phyloP scores from a whole-genome alignment of 1,139 yeast species.

The Lodderomyces jiufengensis region DNA sequence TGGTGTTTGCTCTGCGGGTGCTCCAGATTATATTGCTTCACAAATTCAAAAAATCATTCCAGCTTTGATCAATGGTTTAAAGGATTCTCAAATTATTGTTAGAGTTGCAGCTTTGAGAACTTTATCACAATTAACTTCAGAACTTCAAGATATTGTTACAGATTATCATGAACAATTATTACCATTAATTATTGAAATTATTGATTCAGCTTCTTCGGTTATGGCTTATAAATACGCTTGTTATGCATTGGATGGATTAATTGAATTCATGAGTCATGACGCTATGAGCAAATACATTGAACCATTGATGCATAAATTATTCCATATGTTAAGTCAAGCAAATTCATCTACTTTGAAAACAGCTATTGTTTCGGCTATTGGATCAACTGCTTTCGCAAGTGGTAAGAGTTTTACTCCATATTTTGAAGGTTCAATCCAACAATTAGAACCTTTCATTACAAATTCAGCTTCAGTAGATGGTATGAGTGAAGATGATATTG shows the following conservation, averaged over 20 bases:
- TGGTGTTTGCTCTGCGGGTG: constrained; percentile 85
- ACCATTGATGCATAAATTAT: constrained; percentile 85
- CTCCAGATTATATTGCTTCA: constrained; percentile 84
- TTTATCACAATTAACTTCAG: constrained; percentile 72
- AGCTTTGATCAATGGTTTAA: constrained; percentile 69
- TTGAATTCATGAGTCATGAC: constrained; percentile 88
- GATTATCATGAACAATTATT: constrained; percentile 76
- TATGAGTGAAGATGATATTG: constrained; percentile 73
- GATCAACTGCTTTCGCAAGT: constrained; percentile 94
- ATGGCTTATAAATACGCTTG: constrained; percentile 91
- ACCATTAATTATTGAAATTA: constrained; percentile 82
- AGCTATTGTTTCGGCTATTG: constrained; percentile 92
- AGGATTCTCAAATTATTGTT: constrained; percentile 73
- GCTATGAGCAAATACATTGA: constrained; percentile 79
- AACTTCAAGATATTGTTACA: constrained; percentile 80
- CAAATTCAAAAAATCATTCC: constrained; percentile 74
- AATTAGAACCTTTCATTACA: constrained; percentile 73
- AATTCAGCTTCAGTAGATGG: constrained; percentile 66
- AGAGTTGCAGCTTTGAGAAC: constrained; percentile 85
- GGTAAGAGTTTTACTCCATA: constrained; percentile 85
- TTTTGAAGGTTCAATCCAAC: constrained; percentile 75
- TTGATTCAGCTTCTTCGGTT: constrained; percentile 80
- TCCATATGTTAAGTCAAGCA: constrained; percentile 72
- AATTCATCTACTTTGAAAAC: constrained; percentile 70
- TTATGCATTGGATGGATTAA: constrained; percentile 82